Evolutionary conservation across 768 basidiomycete species (phyloP).

Genomic region (Tubosaeta brunneosetosa): DNA sequence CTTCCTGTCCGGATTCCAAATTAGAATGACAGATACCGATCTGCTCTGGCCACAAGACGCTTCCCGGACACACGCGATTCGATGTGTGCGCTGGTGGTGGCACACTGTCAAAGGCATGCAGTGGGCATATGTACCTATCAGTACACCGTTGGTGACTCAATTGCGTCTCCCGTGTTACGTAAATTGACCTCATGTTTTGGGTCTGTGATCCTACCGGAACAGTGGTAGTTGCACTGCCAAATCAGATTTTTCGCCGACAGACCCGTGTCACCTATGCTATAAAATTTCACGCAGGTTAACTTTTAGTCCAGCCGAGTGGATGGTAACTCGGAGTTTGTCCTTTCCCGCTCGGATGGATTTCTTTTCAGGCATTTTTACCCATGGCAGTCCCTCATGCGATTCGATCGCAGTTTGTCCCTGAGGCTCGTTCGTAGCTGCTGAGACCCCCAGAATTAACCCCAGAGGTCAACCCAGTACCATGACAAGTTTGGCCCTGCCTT

Average conservation of each 20-base stretch:
- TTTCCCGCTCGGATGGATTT: neutral
- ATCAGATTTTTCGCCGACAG: constrained; percentile 19
- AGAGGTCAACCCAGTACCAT: neutral
- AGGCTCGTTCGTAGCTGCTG: constrained; percentile 46
- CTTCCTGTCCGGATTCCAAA: neutral
- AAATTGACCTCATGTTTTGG: constrained; percentile 26
- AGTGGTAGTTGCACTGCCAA: constrained; percentile 33
- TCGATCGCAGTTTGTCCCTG: constrained; percentile 42
- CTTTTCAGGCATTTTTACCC: constrained; percentile 42
- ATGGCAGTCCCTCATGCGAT: constrained; percentile 52
- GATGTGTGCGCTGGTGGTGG: neutral
- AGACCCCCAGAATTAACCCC: neutral
- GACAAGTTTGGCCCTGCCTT: neutral
- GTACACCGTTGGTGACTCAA: constrained; percentile 38
- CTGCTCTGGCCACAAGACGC: neutral
- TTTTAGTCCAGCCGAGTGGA: constrained; percentile 46
- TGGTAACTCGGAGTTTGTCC: neutral
- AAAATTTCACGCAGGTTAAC: constrained; percentile 38
- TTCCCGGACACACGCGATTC: neutral
- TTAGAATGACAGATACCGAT: neutral
- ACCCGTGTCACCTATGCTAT: neutral
- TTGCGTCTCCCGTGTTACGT: constrained; percentile 28
- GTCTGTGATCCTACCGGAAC: constrained; percentile 22
- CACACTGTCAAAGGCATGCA: neutral
- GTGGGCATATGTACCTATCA: constrained; percentile 41